These are phyloP conservation scores for Trichocomaceae sp. DNA, from an alignment of 2,329 filamentous ascomycete genomes.

Conservation along the genomic window DNA sequence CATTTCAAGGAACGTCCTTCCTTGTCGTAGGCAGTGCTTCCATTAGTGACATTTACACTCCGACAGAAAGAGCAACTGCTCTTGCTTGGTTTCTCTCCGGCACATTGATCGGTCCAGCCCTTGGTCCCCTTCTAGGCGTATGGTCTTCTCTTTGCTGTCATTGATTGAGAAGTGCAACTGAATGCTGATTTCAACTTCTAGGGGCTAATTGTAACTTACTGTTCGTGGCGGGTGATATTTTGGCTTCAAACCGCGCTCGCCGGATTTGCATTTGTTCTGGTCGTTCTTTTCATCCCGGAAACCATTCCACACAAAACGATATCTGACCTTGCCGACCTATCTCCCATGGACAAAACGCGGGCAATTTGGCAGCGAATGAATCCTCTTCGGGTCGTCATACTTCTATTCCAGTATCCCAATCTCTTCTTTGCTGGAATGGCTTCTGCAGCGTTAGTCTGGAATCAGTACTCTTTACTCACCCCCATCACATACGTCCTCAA, in stretches of 20 bases:
- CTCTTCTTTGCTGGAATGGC: constrained; percentile 57
- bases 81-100: constrained; percentile 67
- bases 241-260: constrained; percentile 68
- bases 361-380: constrained; percentile 60
- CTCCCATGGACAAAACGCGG: constrained; percentile 42
- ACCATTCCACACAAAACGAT: constrained; percentile 62
- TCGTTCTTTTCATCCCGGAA: constrained; percentile 64
- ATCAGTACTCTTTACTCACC: constrained; percentile 64
- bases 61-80: constrained; percentile 63
- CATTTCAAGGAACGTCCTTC: constrained; percentile 69
- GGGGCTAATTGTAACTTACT: constrained; percentile 69
- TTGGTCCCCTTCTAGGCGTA: constrained; percentile 46
- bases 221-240: constrained; percentile 67
- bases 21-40: constrained; percentile 64
- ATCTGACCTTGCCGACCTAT: constrained; percentile 54
- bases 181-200: constrained; percentile 32
- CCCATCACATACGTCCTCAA: constrained; percentile 68
- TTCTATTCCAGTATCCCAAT: constrained; percentile 63
- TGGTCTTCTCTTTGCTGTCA: constrained; percentile 27
- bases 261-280: constrained; percentile 51
- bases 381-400: constrained; percentile 55
- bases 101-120: constrained; percentile 63
- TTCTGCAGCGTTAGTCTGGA: constrained; percentile 62
- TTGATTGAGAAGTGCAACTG: not conserved
- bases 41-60: constrained; percentile 61